phyloP scores from a whole-genome alignment of 192 early-diverging fungal genomes.

The Coemansia sp. region DNA sequence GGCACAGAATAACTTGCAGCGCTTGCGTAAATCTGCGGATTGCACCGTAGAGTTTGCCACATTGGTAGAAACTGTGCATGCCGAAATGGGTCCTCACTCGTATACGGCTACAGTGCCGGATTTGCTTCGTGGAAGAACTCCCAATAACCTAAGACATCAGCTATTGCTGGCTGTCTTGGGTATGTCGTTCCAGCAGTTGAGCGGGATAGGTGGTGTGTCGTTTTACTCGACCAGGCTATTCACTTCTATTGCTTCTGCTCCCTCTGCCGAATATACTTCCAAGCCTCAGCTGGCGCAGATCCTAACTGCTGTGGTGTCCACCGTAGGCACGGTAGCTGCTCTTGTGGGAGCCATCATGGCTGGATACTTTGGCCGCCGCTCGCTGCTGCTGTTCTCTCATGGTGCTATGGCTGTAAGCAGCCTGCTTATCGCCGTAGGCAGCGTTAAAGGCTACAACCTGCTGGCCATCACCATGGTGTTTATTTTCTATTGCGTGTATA shows the following conservation, averaged over 20 bases:
- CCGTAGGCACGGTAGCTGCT: constrained; percentile 18
- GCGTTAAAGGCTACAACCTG: constrained; percentile 34
- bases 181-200: constrained; percentile 73
- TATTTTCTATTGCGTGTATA: constrained; percentile 66
- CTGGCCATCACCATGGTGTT: constrained; percentile 63
- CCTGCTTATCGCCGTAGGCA: constrained; percentile 61
- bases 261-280: constrained; percentile 7
- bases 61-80: constrained; percentile 48
- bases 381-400: constrained; percentile 64
- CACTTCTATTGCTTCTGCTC: constrained; percentile 18
- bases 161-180: constrained; percentile 58
- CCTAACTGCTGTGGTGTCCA: constrained; percentile 25
- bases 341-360: constrained; percentile 52
- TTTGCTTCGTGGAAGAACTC: constrained; percentile 54
- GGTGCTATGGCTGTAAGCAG: constrained; percentile 58
- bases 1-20: constrained; percentile 48
- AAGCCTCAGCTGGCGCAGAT: constrained; percentile 37
- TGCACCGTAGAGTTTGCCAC: constrained; percentile 58
- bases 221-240: constrained; percentile 80
- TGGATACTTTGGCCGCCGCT: constrained; percentile 64
- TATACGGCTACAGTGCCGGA: constrained; percentile 42
- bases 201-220: constrained; percentile 76
- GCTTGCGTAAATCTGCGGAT: constrained; percentile 52
- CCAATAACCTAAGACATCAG: constrained; percentile 58
- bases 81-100: constrained; percentile 8